Evolutionary conservation across 108 stramenopile genomes (phyloP).

Genomic region (Chaetoceros tenuissimus): DNA sequence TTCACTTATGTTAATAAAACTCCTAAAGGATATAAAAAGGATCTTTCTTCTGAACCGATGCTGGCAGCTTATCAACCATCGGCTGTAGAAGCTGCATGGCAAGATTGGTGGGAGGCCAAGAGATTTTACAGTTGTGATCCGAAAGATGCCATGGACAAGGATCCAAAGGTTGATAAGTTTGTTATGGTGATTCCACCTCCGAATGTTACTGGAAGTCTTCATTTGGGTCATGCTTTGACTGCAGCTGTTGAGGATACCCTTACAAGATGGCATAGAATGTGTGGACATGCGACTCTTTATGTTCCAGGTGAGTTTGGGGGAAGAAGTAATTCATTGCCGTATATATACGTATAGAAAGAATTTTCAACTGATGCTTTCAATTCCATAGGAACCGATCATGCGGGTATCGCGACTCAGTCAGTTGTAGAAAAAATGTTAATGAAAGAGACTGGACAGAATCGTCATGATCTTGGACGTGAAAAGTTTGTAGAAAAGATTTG

Average conservation of each 20-base stretch:
- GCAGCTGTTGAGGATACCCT: conserved; percentile 97
- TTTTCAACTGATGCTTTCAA: conserved; percentile 14
- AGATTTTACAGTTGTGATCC: conserved; percentile 91
- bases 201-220: conserved; percentile 96
- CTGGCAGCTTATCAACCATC: conserved; percentile 88
- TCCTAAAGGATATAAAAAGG: conserved; percentile 84
- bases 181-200: conserved; percentile 99
- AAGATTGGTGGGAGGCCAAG: conserved; percentile 96
- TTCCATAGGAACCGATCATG: conserved; percentile 91
- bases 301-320: conserved; percentile 72
- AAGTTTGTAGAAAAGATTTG: conserved; percentile 93
- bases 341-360: conserved; percentile 21
- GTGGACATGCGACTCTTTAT: conserved; percentile 94
- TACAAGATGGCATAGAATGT: conserved; percentile 98
- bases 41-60: conserved; percentile 68
- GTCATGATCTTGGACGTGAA: conserved; percentile 96
- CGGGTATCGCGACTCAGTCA: conserved; percentile 99
- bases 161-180: conserved; percentile 78
- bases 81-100: conserved; percentile 97
- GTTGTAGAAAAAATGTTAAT: conserved; percentile 98
- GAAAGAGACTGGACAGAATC: conserved; percentile 82
- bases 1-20: conserved; percentile 74
- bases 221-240: conserved; percentile 98
- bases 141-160: conserved; percentile 41
- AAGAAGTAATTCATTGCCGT: background rate